Conservation (phyloP, 345 rosid species). For the Camelina neglecta region DNA sequence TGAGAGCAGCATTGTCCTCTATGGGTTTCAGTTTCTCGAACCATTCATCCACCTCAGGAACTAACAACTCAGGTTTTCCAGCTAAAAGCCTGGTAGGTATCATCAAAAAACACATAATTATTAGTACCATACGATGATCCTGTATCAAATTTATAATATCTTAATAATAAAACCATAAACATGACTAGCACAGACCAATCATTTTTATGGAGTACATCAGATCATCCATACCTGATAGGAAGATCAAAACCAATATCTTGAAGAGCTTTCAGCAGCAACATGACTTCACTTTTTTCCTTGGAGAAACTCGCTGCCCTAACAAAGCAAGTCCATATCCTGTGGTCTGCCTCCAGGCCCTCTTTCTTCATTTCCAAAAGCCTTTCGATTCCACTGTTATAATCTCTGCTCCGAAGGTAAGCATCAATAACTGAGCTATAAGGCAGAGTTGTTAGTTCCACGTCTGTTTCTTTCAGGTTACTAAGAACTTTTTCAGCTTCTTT, state of each 20-base stretch:
- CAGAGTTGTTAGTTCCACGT: conserved; percentile 64
- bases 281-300: conserved; percentile 57
- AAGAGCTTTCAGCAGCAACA: conserved; percentile 68
- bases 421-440: conserved; percentile 89
- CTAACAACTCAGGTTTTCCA: conserved; percentile 60
- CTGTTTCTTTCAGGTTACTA: conserved; percentile 67
- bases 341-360: conserved; percentile 84
- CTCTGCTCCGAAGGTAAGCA: conserved; percentile 79
- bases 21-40: conserved; percentile 67
- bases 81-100: conserved; percentile 63
- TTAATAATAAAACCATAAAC: conserved; percentile 1
- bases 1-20: conserved; percentile 87
- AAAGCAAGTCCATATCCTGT: conserved; percentile 96
- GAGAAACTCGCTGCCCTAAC: conserved; percentile 85
- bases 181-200: conserved; percentile 6
- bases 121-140: conserved; percentile 1
- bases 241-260: conserved; percentile 75
- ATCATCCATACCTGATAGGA: conserved; percentile 69
- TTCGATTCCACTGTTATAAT: conserved; percentile 70
- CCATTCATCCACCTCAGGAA: conserved; percentile 69
- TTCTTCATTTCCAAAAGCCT: conserved; percentile 74
- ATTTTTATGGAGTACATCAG: conserved; percentile 2
- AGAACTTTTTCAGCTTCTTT: conserved; percentile 88
- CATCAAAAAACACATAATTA: conserved; percentile 15
- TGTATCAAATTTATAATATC: conserved; percentile 9